Percentiles rank a stretch among this genome's conserved stretches.
Conservation (phyloP, 2,329 filamentous ascomycete genomes). For the Colletotrichum tropicicola region DNA sequence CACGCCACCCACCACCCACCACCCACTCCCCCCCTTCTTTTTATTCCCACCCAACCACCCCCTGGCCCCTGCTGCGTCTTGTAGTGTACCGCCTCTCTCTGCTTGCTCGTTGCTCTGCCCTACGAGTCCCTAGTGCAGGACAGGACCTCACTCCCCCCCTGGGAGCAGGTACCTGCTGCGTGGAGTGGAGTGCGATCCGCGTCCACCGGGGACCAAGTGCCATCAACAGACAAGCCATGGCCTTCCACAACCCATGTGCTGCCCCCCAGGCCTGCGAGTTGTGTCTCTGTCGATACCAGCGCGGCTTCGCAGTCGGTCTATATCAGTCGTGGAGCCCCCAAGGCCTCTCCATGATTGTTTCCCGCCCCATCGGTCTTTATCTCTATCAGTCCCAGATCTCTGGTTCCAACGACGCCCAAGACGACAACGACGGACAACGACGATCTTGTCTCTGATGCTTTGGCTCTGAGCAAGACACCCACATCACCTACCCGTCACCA, state of each 20-base stretch:
- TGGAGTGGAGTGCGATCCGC: slow-evolving; percentile 20
- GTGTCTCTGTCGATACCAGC: slow-evolving; percentile 20
- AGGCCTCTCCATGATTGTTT: slow-evolving; percentile 20
- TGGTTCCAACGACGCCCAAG: slow-evolving; percentile 1
- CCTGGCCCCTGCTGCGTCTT: slow-evolving; percentile 12
- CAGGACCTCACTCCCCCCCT: slow-evolving; percentile 9
- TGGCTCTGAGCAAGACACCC: background rate
- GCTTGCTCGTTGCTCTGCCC: slow-evolving; percentile 28
- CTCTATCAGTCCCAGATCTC: slow-evolving; percentile 10
- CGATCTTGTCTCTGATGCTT: background rate
- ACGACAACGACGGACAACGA: background rate
- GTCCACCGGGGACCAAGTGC: slow-evolving; percentile 18
- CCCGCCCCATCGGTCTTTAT: slow-evolving; percentile 28
- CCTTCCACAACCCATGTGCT: slow-evolving; percentile 23
- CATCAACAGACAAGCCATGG: slow-evolving; percentile 11
- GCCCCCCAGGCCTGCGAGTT: slow-evolving; percentile 8
- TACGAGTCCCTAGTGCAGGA: slow-evolving; percentile 20
- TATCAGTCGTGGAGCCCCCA: slow-evolving; percentile 32
- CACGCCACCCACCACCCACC: background rate
- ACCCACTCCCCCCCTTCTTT: background rate
- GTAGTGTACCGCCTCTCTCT: slow-evolving; percentile 21
- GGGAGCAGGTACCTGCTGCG: slow-evolving; percentile 12
- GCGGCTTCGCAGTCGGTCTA: slow-evolving; percentile 29
- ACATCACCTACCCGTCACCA: too few species aligned
- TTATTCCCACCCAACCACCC: background rate